Evolutionary conservation across 768 basidiomycete species (phyloP), one percentile per base, ranked within the genome.

Genomic region (Lyophyllum shimeji): DNA sequence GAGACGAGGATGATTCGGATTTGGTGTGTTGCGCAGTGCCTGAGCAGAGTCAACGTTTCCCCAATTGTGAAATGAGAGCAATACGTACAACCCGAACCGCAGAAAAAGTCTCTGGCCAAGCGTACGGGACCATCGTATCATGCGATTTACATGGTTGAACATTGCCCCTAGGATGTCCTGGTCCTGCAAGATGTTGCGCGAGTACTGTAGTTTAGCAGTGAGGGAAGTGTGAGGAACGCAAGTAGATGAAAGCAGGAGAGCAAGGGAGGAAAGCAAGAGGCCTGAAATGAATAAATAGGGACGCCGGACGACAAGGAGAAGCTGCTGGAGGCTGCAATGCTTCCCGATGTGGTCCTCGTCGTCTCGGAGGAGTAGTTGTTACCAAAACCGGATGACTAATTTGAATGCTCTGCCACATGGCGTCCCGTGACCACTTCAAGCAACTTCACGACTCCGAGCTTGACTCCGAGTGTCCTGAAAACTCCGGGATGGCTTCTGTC

Each of bases 1-100:
- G 90, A 94, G 58, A 93, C 86, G 61, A 95, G 81, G 68, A 95
- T 91, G 47, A 95, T 85, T 51, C 91, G 85, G 53, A 92, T 91
- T 71, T 94, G 93, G 70, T 94, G 91, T 1, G 88, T 91, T 59
- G 93, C 90, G 65, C 92, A 93, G 67, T 94, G 92, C 55, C 92
- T 94, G 63, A 52, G 15, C 8, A 29, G 21, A 24, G 39, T 60
- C 37, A 60, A 47, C n/a, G n/a, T 1, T 25, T 5, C 34, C 21
- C 11, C 27, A 12, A 44, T 47, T 21, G 37, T 34, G 31, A 53
- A 3, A 50, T 84, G 13, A n/a, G 21, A 37, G 13, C 2, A 31
- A 33, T 43, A 53, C 90, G 67, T 72, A 92, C 90, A 93, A 76
- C 73, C 90, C 90, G 66, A 93, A 91, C 48, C 81, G 82, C 52